Evolutionary conservation across 2,329 filamentous ascomycete species (phyloP), one percentile per base, ranked within the genome.

Genomic region (Xylaria sp.): DNA sequence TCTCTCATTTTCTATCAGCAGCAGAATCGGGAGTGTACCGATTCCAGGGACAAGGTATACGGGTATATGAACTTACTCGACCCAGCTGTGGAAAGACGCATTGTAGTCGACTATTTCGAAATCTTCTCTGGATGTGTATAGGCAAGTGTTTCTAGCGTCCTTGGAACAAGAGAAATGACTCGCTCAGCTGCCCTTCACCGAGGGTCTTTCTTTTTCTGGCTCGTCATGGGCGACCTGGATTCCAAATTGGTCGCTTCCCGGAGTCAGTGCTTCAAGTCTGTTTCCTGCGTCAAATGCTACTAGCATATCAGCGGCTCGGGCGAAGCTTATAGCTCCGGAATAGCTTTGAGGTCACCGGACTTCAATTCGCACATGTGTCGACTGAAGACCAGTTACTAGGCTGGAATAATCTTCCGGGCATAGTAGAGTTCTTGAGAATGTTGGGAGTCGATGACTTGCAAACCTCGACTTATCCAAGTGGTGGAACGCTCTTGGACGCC

Each of bases 11-110:
- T 68, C 15, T 51, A 45, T 25, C 3, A 14, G 3, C 37, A 49
- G 25, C 25, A 49, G 17, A 7, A 4, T 4, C 43, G 64, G 2
- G 25, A 15, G 7, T 70, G 64, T 35, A 0, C 15, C 1, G 60
- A 68, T 38, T 9, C 11, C 14, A 56, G 57, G 19, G 69, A 71
- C n/a, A 69, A 61, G 49, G 23, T 70, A 14, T 71, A 69, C 56
- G 64, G 64, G 1, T 31, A 63, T 12, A 23, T 66, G 45, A 64
- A 52, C 31, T 17, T 69, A 2, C 43, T 57, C 0, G 42, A 62
- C 4, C 46, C 33, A 3, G 53, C 57, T 5, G 38, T 61, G 15
- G 14, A 38, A 1, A 37, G 38, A n/a, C 23, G 28, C 25, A 35
- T 69, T 7, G 8, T 11, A 2, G 58, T 67, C 2, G 55, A 69